phyloP scores from a whole-genome alignment of 108 stramenopile genomes.

The Skeletonema menzelii region DNA sequence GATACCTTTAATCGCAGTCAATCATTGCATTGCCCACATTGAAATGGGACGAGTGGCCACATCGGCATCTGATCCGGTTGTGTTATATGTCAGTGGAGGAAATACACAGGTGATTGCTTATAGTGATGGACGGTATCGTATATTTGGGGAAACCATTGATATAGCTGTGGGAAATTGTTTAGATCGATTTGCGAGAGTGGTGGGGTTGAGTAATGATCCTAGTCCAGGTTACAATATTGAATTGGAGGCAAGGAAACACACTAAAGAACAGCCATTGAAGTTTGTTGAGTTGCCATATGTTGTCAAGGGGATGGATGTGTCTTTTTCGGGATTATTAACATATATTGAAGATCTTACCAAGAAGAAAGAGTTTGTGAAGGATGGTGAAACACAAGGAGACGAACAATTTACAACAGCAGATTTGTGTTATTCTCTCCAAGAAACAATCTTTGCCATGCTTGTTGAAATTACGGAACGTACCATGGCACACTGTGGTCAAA shows the following conservation, averaged over 20 bases:
- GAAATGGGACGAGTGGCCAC: conserved; percentile 99
- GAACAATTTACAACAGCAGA: conserved; percentile 77
- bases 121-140: conserved; percentile 88
- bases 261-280: conserved; percentile 30
- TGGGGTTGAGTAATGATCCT: conserved; percentile 96
- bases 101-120: conserved; percentile 99
- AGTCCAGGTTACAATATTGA: conserved; percentile 99
- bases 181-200: conserved; percentile 96
- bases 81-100: conserved; percentile 97
- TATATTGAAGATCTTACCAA: conserved; percentile 51
- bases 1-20: conserved; percentile 92
- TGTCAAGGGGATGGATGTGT: conserved; percentile 99
- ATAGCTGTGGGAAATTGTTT: conserved; percentile 99
- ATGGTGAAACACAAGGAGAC: conserved; percentile 19
- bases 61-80: conserved; percentile 87
- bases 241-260: conserved; percentile 85
- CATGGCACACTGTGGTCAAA: conserved; percentile 95
- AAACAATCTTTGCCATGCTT: conserved; percentile 99
- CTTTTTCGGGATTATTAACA: conserved; percentile 78
- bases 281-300: conserved; percentile 93
- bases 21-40: conserved; percentile 99
- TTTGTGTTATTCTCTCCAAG: conserved; percentile 96
- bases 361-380: conserved; percentile 43
- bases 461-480: conserved; percentile 99
- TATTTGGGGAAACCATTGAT: conserved; percentile 99